phyloP scores from a whole-genome alignment of 2,329 filamentous ascomycete genomes.

The Byssoonygena ceratinophila region DNA sequence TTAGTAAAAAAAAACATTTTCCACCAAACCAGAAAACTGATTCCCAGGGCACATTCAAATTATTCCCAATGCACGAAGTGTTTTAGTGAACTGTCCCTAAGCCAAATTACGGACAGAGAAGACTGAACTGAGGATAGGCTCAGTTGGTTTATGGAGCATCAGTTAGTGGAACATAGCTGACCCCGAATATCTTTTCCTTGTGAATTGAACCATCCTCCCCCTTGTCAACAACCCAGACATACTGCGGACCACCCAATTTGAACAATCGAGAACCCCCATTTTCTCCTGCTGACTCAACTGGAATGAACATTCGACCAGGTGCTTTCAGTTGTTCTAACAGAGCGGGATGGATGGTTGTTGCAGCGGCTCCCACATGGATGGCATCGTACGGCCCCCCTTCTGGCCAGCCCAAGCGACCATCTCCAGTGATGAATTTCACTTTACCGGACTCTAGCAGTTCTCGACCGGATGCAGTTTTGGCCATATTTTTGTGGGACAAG shows the following conservation, averaged over 20 bases:
- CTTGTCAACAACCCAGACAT: slow-evolving; percentile 56
- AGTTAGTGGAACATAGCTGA: slow-evolving; percentile 55
- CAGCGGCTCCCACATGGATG: slow-evolving; percentile 89
- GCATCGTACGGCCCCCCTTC: slow-evolving; percentile 64
- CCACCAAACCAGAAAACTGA: no score
- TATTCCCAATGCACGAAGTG: no score
- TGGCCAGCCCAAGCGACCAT: slow-evolving; percentile 58
- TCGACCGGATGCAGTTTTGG: slow-evolving; percentile 49
- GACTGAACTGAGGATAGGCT: not conserved
- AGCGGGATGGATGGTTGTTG: slow-evolving; percentile 58
- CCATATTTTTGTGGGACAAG: slow-evolving; percentile 55
- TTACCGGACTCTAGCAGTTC: slow-evolving; percentile 52
- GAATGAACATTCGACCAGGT: slow-evolving; percentile 65
- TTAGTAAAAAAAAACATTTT: no score
- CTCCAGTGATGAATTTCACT: slow-evolving; percentile 63
- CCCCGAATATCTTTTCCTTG: slow-evolving; percentile 49
- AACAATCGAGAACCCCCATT: slow-evolving; percentile 18
- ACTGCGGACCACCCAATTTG: slow-evolving; percentile 36
- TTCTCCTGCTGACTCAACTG: slow-evolving; percentile 42
- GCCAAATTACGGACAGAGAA: not conserved
- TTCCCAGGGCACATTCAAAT: no score
- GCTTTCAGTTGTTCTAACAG: slow-evolving; percentile 66
- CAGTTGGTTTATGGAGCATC: slow-evolving; percentile 40
- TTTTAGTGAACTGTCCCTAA: not conserved
- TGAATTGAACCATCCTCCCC: slow-evolving; percentile 46